Conservation (phyloP, 116 monocot species). For the Phalaenopsis hybrid region DNA sequence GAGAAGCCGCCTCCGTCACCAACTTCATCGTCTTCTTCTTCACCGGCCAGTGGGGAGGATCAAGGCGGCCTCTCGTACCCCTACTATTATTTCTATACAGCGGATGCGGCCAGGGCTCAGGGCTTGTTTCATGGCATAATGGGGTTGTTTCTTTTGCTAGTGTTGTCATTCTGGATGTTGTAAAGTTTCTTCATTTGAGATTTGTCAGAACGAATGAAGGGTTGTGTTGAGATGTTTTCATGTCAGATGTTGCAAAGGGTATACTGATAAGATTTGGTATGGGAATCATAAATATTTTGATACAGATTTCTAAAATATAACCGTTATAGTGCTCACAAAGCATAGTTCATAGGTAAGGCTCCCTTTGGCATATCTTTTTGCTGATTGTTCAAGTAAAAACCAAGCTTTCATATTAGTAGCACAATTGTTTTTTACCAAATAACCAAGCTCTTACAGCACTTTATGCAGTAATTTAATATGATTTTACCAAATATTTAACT, state of each 20-base stretch:
- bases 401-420: too few species aligned
- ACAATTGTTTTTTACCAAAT: too few species aligned
- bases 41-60: neutral
- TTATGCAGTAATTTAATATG: too few species aligned
- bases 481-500: too few species aligned
- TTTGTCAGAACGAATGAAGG: neutral
- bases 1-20: neutral
- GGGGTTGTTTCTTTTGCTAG: neutral
- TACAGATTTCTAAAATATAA: neutral
- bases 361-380: too few species aligned
- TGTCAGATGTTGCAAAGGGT: too few species aligned
- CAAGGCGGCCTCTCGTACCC: constrained; percentile 2
- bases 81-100: constrained; percentile 10
- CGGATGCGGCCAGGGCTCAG: neutral
- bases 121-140: neutral
- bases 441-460: too few species aligned
- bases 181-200: neutral
- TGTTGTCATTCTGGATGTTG: neutral
- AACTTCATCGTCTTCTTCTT: neutral
- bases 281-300: neutral
- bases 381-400: too few species aligned
- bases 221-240: neutral
- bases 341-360: neutral
- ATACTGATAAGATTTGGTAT: neutral
- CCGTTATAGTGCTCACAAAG: neutral